Evolutionary conservation across 306 rosid genomes (phyloP).

Genomic region (Trifolium pratense): DNA sequence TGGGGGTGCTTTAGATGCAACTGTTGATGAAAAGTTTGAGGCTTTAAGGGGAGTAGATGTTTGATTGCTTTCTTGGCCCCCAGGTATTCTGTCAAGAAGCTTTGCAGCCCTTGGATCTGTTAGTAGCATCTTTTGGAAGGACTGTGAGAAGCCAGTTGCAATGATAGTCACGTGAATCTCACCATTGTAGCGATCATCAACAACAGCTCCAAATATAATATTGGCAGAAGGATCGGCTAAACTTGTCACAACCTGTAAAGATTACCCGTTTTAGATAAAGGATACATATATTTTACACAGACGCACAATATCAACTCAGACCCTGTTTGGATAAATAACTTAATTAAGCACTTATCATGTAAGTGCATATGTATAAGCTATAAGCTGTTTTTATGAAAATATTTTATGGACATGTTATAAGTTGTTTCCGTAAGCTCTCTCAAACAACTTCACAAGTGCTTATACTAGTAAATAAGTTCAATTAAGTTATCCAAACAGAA

Average conservation of each 20-base stretch:
- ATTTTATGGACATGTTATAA: too few species aligned
- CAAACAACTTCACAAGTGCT: background rate
- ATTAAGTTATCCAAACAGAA: background rate
- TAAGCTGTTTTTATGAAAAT: too few species aligned
- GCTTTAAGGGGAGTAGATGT: constrained; percentile 44
- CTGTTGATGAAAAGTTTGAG: constrained; percentile 51
- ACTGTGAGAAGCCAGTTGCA: constrained; percentile 93
- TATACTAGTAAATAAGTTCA: background rate
- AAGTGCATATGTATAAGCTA: background rate
- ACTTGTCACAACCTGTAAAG: constrained; percentile 85
- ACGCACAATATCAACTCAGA: background rate
- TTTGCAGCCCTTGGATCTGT: constrained; percentile 90
- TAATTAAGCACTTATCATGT: background rate
- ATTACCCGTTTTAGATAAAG: constrained; percentile 1
- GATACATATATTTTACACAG: background rate
- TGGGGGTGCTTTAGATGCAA: constrained; percentile 56
- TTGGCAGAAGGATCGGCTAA: constrained; percentile 98
- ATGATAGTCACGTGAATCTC: constrained; percentile 93
- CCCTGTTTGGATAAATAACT: background rate
- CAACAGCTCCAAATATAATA: constrained; percentile 93
- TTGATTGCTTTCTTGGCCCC: constrained; percentile 44
- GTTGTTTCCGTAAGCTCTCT: background rate
- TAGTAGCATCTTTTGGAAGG: constrained; percentile 83
- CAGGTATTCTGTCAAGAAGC: constrained; percentile 49
- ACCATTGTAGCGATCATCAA: constrained; percentile 85